Evolutionary conservation across 176 grass and related monocot genomes (phyloP), one percentile per base, ranked within the genome.

Genomic region (Guadua angustifolia): DNA sequence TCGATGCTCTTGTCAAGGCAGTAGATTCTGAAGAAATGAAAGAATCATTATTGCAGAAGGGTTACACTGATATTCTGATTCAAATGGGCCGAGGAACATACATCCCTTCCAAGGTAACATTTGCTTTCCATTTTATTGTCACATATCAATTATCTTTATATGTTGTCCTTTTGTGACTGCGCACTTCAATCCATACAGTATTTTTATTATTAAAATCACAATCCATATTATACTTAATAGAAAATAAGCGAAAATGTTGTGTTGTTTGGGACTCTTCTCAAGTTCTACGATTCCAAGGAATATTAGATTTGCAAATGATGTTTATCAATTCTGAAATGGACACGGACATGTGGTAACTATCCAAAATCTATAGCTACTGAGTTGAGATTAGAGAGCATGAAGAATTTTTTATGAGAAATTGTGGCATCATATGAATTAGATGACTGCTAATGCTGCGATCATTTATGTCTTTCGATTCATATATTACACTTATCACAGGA

Each of bases 41-140:
- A 69, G 86, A 83, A 84, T 86, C 89, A n/a, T 86, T 97, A 9
- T 68, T 73, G 42, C 68, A 67, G 59, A 90, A 87, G 59, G 94
- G 94, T 22, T 93, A 89, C 25, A 83, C 94, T 19, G 53, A 91
- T 75, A 84, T 96, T 75, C 19, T 89, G 38, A 91, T 96, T 69
- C 94, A 96, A 82, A 91, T 93, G 80, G 91, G 91, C 21, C 73
- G 84, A 24, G 91, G 91, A 17, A 80, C 74, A 76, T 97, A 91
- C 49, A 35, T 81, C 2, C 94, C 94, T 33, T 70, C 87, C 2
- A 86, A 88, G 94, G 94, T 91, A 75, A 40, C 18, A 82, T 17
- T 72, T 25, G 74, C 1, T 86, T 49, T 58, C 21, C 50, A 51
- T 74, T 42, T 29, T 18, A 38, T 14, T 2, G n/a, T 57, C 43